Evolutionary conservation across 371 early-diverging fungal genomes (phyloP).

Genomic region (Mortierella sp.): DNA sequence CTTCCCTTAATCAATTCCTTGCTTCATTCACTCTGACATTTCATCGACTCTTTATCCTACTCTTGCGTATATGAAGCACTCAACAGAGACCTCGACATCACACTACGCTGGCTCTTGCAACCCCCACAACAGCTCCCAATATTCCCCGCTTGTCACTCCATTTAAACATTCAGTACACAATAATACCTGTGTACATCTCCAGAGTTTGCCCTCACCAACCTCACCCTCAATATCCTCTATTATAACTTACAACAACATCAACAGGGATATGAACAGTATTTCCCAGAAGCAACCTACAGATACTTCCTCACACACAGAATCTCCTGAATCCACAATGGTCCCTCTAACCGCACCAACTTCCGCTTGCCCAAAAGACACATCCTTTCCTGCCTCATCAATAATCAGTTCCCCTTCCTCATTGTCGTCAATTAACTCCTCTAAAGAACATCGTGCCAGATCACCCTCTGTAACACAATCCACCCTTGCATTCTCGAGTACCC

Average conservation of each 20-base stretch:
- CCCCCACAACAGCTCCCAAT: conserved; percentile 1
- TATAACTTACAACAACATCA: background rate
- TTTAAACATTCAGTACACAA: background rate
- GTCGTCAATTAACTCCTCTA: background rate
- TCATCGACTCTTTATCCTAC: background rate
- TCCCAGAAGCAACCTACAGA: background rate
- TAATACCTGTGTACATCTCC: background rate
- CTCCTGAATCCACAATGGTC: background rate
- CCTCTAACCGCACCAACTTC: background rate
- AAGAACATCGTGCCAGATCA: background rate
- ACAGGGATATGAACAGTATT: background rate
- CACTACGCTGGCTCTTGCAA: background rate
- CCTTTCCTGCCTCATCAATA: background rate
- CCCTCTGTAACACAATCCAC: background rate
- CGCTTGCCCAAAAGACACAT: background rate
- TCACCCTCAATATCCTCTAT: conserved; percentile 5
- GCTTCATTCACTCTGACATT: background rate
- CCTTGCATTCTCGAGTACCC: background rate
- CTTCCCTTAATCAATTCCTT: background rate
- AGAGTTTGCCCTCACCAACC: conserved; percentile 3
- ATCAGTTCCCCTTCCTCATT: background rate
- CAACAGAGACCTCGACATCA: conserved; percentile 3
- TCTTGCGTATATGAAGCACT: conserved; percentile 3
- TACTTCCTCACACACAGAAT: background rate
- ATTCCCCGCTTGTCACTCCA: background rate